These are phyloP conservation scores for Pythium vanterpoolii DNA, from an alignment of 352 stramenopile genomes.

Conservation along the genomic window DNA sequence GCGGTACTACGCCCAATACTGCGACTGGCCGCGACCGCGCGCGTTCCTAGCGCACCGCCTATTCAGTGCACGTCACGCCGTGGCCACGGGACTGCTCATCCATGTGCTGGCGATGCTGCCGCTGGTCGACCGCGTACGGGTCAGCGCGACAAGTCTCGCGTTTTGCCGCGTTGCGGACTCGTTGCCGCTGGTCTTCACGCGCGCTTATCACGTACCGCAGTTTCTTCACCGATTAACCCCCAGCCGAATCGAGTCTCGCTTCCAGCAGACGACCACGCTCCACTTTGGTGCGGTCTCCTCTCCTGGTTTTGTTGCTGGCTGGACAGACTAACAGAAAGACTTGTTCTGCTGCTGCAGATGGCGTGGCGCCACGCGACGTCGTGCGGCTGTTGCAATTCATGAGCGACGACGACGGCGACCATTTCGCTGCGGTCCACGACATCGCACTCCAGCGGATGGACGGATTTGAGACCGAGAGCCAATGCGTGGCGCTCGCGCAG, in stretches of 20 bases:
- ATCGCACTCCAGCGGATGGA: slow-evolving; percentile 30
- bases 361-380: slow-evolving; percentile 2
- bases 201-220: not conserved
- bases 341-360: not conserved
- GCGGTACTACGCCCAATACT: slow-evolving; percentile 40
- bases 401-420: slow-evolving; percentile 31
- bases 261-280: not conserved
- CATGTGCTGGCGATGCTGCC: slow-evolving; percentile 26
- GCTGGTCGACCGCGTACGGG: slow-evolving; percentile 8
- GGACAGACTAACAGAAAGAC: not conserved
- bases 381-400: slow-evolving; percentile 36
- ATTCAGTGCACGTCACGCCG: slow-evolving; percentile 1
- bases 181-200: slow-evolving; percentile 10
- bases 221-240: not conserved
- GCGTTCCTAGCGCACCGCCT: slow-evolving; percentile 32
- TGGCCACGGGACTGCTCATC: not conserved
- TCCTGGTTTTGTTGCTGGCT: not conserved
- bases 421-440: slow-evolving; percentile 32
- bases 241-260: slow-evolving; percentile 1
- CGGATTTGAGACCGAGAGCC: slow-evolving; percentile 20
- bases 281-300: not conserved
- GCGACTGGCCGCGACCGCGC: slow-evolving; percentile 32
- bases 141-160: slow-evolving; percentile 4
- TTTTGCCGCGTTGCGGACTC: slow-evolving; percentile 7
- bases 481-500: slow-evolving; percentile 52